Evolutionary conservation across 2,329 filamentous ascomycete genomes (phyloP).

Genomic region (Diaporthe sp.): DNA sequence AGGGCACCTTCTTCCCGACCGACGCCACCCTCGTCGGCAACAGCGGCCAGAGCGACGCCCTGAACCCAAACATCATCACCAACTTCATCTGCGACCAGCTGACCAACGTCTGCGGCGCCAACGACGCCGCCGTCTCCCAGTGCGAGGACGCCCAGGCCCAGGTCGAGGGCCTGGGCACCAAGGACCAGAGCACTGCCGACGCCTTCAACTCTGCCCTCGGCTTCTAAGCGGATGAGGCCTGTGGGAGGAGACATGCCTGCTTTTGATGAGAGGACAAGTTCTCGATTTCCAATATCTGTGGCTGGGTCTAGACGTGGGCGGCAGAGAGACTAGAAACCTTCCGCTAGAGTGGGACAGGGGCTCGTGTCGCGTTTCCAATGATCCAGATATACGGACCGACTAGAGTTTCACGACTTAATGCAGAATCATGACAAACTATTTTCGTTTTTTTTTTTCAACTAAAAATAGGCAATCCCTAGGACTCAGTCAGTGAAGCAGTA

Average conservation of each 20-base stretch:
- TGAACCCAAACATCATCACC: slow-evolving; percentile 75
- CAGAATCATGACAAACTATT: neutral
- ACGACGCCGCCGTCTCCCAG: slow-evolving; percentile 62
- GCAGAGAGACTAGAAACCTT: neutral
- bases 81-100: slow-evolving; percentile 73
- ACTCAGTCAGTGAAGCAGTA: neutral
- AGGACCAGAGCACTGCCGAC: slow-evolving; percentile 61
- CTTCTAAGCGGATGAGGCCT: slow-evolving; percentile 45
- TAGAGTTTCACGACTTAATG: slow-evolving; percentile 5
- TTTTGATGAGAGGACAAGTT: neutral
- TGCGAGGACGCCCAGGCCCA: slow-evolving; percentile 62
- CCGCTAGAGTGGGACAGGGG: neutral
- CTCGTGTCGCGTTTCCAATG: neutral
- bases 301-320: neutral
- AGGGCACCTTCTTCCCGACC: slow-evolving; percentile 37
- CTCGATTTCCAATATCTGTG: too few relatives aligned
- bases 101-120: slow-evolving; percentile 70
- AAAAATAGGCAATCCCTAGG: neutral
- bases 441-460: neutral
- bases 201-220: slow-evolving; percentile 59
- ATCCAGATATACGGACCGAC: neutral
- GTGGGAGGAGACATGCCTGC: neutral
- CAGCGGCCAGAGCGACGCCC: slow-evolving; percentile 60
- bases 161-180: slow-evolving; percentile 63
- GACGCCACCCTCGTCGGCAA: slow-evolving; percentile 36